Percentiles rank a stretch among this genome's conserved stretches.
These are phyloP conservation scores for Blastobotrys malaysiensis DNA, from an alignment of 1,139 yeast species.

Conservation along the genomic window DNA sequence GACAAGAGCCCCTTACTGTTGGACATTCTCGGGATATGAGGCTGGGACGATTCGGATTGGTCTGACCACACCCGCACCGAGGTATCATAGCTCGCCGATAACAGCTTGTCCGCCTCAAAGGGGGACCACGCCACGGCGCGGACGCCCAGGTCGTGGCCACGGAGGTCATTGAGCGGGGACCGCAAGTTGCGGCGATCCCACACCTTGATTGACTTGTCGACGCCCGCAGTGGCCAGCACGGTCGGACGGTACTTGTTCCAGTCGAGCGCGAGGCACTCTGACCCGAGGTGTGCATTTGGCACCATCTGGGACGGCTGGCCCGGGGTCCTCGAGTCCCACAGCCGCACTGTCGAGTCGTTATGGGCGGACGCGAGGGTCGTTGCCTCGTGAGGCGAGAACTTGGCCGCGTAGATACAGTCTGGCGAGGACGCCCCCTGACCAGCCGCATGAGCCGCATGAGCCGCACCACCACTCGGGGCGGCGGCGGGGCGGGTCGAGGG, in stretches of 20 bases:
- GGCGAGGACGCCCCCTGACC: constrained; percentile 15
- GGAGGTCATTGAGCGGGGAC: constrained; percentile 68
- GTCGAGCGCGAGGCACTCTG: constrained; percentile 76
- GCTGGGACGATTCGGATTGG: constrained; percentile 39
- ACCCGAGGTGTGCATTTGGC: constrained; percentile 62
- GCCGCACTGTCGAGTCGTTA: constrained; percentile 69
- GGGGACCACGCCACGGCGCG: constrained; percentile 86
- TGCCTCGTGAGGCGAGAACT: constrained; percentile 83
- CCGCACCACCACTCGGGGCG: constrained; percentile 24
- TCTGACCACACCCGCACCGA: constrained; percentile 84
- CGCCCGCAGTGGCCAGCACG: constrained; percentile 81
- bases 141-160: constrained; percentile 89
- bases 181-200: constrained; percentile 88
- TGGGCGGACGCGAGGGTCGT: constrained; percentile 66
- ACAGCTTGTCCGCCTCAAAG: constrained; percentile 62
- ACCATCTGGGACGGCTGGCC: constrained; percentile 29
- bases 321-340: constrained; percentile 80
- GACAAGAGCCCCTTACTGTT: constrained; percentile 47
- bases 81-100: constrained; percentile 89
- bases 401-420: constrained; percentile 61
- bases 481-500: constrained; percentile 5
- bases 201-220: constrained; percentile 72
- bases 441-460: constrained; percentile 29
- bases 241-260: constrained; percentile 85
- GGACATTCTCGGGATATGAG: constrained; percentile 40